Percentiles rank a stretch among this genome's conserved stretches.
These are phyloP conservation scores for Clarireedia homoeocarpa DNA, from an alignment of 2,329 filamentous ascomycete species.

Conservation along the genomic window DNA sequence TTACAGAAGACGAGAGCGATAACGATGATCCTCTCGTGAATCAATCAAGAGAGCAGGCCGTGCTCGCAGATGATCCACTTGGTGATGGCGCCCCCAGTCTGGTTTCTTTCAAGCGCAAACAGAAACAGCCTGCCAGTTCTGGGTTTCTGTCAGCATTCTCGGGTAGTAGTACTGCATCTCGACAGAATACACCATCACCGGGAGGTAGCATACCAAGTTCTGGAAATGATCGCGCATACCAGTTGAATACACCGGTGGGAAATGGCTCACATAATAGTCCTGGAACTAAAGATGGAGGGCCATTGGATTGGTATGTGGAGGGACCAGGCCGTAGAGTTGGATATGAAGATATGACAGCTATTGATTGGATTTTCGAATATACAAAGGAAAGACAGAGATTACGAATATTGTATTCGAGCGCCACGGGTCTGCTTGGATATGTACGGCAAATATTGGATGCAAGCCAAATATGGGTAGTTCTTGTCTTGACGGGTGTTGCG, in stretches of 20 bases:
- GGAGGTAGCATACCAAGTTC: slow-evolving; percentile 17
- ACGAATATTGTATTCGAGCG: slow-evolving; percentile 63
- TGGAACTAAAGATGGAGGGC: slow-evolving; percentile 38
- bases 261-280: slow-evolving; percentile 11
- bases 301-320: slow-evolving; percentile 80
- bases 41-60: slow-evolving; percentile 25
- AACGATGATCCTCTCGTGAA: slow-evolving; percentile 27
- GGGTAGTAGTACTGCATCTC: slow-evolving; percentile 13
- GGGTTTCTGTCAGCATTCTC: slow-evolving; percentile 25
- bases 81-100: slow-evolving; percentile 41
- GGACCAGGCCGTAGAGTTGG: slow-evolving; percentile 83
- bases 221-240: slow-evolving; percentile 11
- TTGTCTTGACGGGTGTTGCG: slow-evolving; percentile 77
- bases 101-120: slow-evolving; percentile 66
- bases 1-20: slow-evolving; percentile 35
- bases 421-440: slow-evolving; percentile 65
- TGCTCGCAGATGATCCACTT: slow-evolving; percentile 51
- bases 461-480: slow-evolving; percentile 84
- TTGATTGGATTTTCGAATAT: slow-evolving; percentile 99
- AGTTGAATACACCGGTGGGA: slow-evolving; percentile 13
- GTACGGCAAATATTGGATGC: slow-evolving; percentile 68
- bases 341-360: slow-evolving; percentile 93
- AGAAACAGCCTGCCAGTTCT: slow-evolving; percentile 33
- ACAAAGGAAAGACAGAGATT: slow-evolving; percentile 88
- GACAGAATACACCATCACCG: slow-evolving; percentile 22